phyloP scores from a whole-genome alignment of 305 asterid genomes.

The Fraxinus platypoda region DNA sequence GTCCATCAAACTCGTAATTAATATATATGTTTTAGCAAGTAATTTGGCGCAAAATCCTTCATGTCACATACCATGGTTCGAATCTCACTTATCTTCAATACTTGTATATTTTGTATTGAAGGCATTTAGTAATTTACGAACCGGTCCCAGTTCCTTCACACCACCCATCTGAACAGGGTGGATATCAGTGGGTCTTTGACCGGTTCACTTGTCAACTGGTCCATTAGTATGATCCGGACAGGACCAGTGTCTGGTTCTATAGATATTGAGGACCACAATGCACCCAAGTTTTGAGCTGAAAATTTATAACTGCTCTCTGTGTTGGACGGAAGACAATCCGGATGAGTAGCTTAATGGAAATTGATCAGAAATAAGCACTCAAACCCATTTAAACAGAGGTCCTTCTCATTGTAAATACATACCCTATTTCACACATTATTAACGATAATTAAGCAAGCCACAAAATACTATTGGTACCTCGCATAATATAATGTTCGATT shows the following conservation, averaged over 20 bases:
- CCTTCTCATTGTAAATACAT: constrained; percentile 24
- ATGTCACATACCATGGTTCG: neutral
- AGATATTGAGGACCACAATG: neutral
- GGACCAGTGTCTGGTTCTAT: neutral
- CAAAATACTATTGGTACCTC: constrained; percentile 23
- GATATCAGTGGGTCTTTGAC: neutral
- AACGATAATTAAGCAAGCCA: constrained; percentile 4
- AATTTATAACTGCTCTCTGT: neutral
- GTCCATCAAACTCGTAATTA: too few relatives aligned
- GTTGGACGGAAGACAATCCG: neutral
- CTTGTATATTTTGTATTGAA: neutral
- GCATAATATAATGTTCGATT: constrained; percentile 27
- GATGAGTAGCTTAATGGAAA: neutral
- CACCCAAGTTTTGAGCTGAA: neutral
- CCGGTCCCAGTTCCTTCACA: neutral
- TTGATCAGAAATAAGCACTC: neutral
- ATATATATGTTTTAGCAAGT: neutral
- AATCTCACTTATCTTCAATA: neutral
- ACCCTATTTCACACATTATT: constrained; percentile 26
- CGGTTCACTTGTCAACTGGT: neutral
- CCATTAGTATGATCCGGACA: neutral
- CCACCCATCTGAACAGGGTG: neutral
- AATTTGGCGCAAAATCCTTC: neutral
- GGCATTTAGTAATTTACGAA: neutral
- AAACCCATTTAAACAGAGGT: neutral